Base-by-base conservation (phyloP, 352 stramenopile species). In the Aphanomyces euteiches region DNA sequence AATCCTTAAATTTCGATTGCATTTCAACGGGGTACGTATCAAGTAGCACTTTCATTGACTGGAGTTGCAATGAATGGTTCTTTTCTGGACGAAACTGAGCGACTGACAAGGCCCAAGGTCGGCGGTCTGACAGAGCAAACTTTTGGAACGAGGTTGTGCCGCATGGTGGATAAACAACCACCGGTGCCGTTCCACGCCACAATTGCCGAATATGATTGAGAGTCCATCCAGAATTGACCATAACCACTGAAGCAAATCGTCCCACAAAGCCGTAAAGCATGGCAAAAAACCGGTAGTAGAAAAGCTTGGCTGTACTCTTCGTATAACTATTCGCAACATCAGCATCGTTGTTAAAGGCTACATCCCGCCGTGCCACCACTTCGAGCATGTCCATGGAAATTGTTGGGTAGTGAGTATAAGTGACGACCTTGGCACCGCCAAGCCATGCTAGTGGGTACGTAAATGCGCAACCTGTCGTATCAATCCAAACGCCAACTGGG, bases 351-450 rank as follows among this genome's bases (percentile, higher is more conserved):
- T 99, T 99, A 78, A 98, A 98, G 13, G 87, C 84, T 4, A 92
- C 77, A 43, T 87, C 75, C 43, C 92, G 90, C 65, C 98, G 82
- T 72, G 89, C 90, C 5, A 99, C 96, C 43, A 95, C 84, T 41
- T 76, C 71, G 41, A 99, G 91, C 98, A 99, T 99, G 74, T 99
- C 96, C 40, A 92, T 98, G 57, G 90, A 98, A 74, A 99, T 99
- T 67, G 98, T 99, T 7, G 98, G 97, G 84, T 99, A 99, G 84
- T 99, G 97, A 36, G 98, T 95, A 85, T 99, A 99, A 54, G 95
- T 86, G 3, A 91, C 83, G 40, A 99, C 87, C 1, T 72, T 86
- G 60, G 85, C 97, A 2, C 88, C 85, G 59, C 85, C 88, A 5
- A 97, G 72, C 4, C 93, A 53, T 0, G 96, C 96, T 3, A 99